phyloP scores from a whole-genome alignment of 352 stramenopile species.

The Aphanomyces cochlioides region DNA sequence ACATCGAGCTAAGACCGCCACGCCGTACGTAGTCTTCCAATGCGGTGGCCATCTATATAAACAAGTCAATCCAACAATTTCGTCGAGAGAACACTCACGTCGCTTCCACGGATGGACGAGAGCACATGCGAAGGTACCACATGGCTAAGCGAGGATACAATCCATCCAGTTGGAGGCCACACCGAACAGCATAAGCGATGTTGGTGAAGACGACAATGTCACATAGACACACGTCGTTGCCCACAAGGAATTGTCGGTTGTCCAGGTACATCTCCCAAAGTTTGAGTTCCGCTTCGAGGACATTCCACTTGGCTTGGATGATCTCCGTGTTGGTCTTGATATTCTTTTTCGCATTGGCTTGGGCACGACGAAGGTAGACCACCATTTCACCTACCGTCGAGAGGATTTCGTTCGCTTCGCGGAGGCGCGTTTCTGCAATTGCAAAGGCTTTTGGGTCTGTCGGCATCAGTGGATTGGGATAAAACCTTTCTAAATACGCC shows the following conservation, averaged over 20 bases:
- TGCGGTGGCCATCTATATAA: conserved; percentile 61
- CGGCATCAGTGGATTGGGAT: conserved; percentile 39
- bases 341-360: conserved; percentile 30
- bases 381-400: conserved; percentile 77
- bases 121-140: conserved; percentile 74
- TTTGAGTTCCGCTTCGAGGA: conserved; percentile 63
- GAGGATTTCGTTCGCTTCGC: conserved; percentile 81
- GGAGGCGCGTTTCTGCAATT: conserved; percentile 67
- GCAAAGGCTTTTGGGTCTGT: conserved; percentile 43
- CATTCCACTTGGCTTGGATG: conserved; percentile 64
- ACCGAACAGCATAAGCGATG: conserved; percentile 81
- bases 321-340: conserved; percentile 57
- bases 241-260: conserved; percentile 59
- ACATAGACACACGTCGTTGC: conserved; percentile 62
- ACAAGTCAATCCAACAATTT: background rate
- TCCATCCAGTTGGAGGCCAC: conserved; percentile 73
- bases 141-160: conserved; percentile 72
- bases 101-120: conserved; percentile 60
- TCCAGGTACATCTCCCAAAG: conserved; percentile 75
- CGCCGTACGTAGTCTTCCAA: conserved; percentile 68
- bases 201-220: conserved; percentile 84
- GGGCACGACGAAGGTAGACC: conserved; percentile 63
- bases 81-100: conserved; percentile 33
- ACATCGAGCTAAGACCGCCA: conserved; percentile 79
- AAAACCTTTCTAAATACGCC: conserved; percentile 74